Base-by-base conservation (phyloP, 2,329 filamentous ascomycete species). In the Bipolaris victoriae region DNA sequence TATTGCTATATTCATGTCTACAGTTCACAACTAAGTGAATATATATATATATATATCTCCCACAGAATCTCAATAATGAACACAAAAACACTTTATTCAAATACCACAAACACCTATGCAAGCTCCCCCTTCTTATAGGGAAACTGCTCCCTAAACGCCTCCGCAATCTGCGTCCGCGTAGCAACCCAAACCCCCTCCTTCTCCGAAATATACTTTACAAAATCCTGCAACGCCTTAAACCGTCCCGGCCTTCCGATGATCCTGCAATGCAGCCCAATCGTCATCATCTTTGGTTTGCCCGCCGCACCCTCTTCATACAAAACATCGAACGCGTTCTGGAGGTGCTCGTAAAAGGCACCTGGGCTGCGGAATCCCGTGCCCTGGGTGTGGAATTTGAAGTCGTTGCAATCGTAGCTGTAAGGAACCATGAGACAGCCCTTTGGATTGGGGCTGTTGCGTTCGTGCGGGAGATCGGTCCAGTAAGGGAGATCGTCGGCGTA, bases 401-500 rank as follows among this genome's bases (percentile, higher is more conserved):
- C 83, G 63, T 85, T 85, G 73, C 80, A 83, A 68, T 84, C 82
- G 66, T 84, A 84, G 40, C 73, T 77, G 68, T 84, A 84, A 1
- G 82, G 82, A n/a, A 84, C 73, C 79, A 84, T 84, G 3, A 85
- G 67, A 55, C 80, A 77, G n/a, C 83, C 82, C 58, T 83, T 79
- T 1, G 78, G 71, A 15, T 72, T 68, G 0, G 67, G 59, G 13
- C 69, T 72, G 9, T 76, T 69, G 6, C 77, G 72, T 69, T 85
- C 83, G 29, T 77, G 72, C 0, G 82, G 82, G 1, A 85, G 69
- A 63, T 85, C 83, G 4, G 80, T 75, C 83, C 82, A 85, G 68
- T 84, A 85, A 0, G 83, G 83, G 5, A 85, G 72, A 55, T 85
- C 83, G 55, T 85, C 83, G 13, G 82, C 81, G 57, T 84, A 85